phyloP scores from a whole-genome alignment of 2,329 filamentous ascomycete genomes.

The Hortaea werneckii region DNA sequence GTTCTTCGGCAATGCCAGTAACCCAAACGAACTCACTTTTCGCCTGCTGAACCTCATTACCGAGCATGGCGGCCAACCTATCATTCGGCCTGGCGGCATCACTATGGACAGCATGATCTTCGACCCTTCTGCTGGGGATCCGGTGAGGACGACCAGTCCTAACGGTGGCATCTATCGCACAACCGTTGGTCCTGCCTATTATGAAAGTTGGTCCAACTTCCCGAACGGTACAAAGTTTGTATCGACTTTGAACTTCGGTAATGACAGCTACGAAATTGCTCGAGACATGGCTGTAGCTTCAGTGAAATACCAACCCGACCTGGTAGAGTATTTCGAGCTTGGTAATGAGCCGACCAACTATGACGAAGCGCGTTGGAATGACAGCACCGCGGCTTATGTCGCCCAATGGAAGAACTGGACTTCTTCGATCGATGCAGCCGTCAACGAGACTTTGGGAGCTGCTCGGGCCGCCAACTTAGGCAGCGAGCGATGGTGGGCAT shows the following conservation, averaged over 20 bases:
- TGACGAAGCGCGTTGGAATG: constrained; percentile 13
- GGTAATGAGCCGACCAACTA: constrained; percentile 25
- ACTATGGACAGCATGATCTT: constrained; percentile 25
- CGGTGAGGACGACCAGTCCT: constrained; percentile 13
- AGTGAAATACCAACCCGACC: constrained; percentile 16
- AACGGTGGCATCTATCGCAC: constrained; percentile 21
- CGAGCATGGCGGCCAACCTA: constrained; percentile 19
- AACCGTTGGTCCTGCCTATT: constrained; percentile 21
- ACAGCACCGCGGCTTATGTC: constrained; percentile 19
- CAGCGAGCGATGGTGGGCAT: constrained; percentile 18
- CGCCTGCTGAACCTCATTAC: constrained; percentile 15
- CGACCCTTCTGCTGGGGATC: constrained; percentile 10
- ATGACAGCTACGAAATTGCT: constrained; percentile 20
- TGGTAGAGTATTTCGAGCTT: constrained; percentile 19
- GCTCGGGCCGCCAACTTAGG: constrained; percentile 4
- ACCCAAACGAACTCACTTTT: constrained; percentile 19
- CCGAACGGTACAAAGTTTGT: constrained; percentile 19
- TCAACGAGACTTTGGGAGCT: constrained; percentile 6
- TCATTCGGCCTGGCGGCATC: constrained; percentile 20
- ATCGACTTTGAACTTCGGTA: constrained; percentile 22
- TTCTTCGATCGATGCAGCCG: constrained; percentile 16
- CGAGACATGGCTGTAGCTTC: constrained; percentile 17
- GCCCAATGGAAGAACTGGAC: constrained; percentile 24
- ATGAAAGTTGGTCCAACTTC: constrained; percentile 23
- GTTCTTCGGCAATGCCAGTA: constrained; percentile 19